These are phyloP conservation scores for Camillea tinctor DNA, from an alignment of 2,329 filamentous ascomycete species.

Conservation along the genomic window DNA sequence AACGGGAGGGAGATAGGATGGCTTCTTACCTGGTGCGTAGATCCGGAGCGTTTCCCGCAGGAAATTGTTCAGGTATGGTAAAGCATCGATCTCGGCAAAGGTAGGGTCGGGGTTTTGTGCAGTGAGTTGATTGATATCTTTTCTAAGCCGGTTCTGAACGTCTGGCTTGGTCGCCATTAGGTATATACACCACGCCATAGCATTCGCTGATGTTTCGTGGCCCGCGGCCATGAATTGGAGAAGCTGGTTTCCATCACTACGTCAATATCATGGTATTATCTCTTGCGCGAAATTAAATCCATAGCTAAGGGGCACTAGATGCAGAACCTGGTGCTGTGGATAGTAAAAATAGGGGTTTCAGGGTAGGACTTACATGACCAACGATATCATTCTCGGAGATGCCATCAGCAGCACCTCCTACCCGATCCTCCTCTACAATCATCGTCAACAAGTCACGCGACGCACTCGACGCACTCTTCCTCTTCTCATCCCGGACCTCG, in stretches of 20 bases:
- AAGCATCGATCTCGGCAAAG: conserved; percentile 5
- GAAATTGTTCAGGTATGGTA: conserved; percentile 13
- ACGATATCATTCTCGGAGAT: conserved; percentile 31
- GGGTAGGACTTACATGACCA: conserved; percentile 15
- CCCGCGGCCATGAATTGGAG: conserved; percentile 39
- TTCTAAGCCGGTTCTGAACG: conserved; percentile 31
- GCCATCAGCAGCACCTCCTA: conserved; percentile 4
- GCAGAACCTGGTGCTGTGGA: too few relatives aligned
- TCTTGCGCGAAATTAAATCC: neutral
- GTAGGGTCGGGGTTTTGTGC: neutral
- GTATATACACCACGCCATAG: conserved; percentile 36
- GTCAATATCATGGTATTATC: neutral
- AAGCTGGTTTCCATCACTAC: conserved; percentile 12
- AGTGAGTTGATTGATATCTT: neutral
- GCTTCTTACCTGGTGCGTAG: conserved; percentile 9
- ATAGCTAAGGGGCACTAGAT: too few relatives aligned
- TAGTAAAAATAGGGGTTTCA: neutral
- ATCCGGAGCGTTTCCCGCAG: conserved; percentile 8
- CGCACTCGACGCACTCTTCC: conserved; percentile 1
- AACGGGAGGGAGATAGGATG: neutral
- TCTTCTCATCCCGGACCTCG: neutral
- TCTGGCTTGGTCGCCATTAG: conserved; percentile 31
- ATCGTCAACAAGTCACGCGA: conserved; percentile 10
- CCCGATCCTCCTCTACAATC: conserved; percentile 8
- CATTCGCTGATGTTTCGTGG: conserved; percentile 38